A percentile compares a stretch with the other conserved stretches of the same genome.
These are phyloP conservation scores for Cordyceps tenuipes DNA, from an alignment of 2,329 filamentous ascomycete genomes.

Conservation along the genomic window DNA sequence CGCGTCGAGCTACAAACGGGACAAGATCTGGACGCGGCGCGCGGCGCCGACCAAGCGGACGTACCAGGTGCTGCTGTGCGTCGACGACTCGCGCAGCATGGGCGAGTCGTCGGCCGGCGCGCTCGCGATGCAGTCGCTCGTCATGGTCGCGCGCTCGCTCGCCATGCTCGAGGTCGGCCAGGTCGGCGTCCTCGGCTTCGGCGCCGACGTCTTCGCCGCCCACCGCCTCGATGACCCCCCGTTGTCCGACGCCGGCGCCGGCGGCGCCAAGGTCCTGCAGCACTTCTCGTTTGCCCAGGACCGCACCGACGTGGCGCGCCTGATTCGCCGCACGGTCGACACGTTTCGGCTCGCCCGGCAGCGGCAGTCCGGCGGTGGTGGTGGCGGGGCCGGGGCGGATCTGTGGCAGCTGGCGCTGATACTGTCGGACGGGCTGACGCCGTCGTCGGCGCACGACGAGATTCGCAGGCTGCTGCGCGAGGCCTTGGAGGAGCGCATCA, in stretches of 20 bases:
- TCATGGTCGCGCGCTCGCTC: constrained; percentile 79
- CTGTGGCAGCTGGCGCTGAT: constrained; percentile 94
- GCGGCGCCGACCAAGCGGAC: constrained; percentile 84
- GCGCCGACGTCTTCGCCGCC: constrained; percentile 71
- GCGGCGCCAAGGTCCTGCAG: constrained; percentile 75
- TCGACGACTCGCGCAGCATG: constrained; percentile 95
- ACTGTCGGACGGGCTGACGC: constrained; percentile 88
- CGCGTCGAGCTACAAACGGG: constrained; percentile 92
- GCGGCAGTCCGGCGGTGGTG: constrained; percentile 41
- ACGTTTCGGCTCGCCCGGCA: constrained; percentile 71
- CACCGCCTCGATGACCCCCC: constrained; percentile 81
- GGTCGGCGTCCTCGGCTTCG: constrained; percentile 86
- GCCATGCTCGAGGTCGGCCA: constrained; percentile 92
- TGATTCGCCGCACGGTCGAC: constrained; percentile 70
- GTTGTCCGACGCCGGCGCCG: constrained; percentile 63
- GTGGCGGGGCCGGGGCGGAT: constrained; percentile 41
- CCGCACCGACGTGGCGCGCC: constrained; percentile 72
- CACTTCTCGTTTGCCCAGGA: constrained; percentile 79
- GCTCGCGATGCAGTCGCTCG: constrained; percentile 87
- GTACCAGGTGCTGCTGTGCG: constrained; percentile 95
- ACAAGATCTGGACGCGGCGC: constrained; percentile 99
- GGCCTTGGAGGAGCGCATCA: constrained; percentile 87
- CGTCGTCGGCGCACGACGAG: constrained; percentile 67
- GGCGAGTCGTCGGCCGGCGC: constrained; percentile 66
- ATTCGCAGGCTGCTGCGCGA: constrained; percentile 77